These are phyloP conservation scores for Arthrobotrys conoides DNA, from an alignment of 2,329 filamentous ascomycete species.

Conservation along the genomic window DNA sequence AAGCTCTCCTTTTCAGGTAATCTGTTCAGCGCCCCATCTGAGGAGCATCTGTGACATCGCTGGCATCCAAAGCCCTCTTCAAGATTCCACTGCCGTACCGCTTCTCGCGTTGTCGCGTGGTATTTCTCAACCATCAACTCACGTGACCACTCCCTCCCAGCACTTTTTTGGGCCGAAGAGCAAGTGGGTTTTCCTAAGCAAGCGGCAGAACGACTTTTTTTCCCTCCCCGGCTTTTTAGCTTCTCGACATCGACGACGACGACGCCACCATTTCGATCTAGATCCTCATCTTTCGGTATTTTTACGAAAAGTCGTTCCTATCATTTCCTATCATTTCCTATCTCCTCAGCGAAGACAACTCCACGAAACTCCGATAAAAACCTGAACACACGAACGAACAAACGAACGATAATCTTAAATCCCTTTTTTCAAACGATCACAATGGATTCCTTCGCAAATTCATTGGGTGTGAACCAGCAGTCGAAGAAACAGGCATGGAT, in stretches of 20 bases:
- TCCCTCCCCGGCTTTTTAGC: not conserved
- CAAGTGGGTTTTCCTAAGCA: not conserved
- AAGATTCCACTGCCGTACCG: too few species aligned
- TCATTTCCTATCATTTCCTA: too few species aligned
- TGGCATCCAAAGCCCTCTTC: too few species aligned
- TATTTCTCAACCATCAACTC: conserved; percentile 4
- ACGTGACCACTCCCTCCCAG: not conserved
- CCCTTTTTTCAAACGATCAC: not conserved
- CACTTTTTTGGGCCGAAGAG: not conserved
- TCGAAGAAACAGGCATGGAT: conserved; percentile 56
- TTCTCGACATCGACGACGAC: too few species aligned
- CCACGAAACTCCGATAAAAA: not conserved
- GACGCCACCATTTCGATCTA: not conserved
- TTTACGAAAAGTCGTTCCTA: not conserved
- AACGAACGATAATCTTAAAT: too few species aligned
- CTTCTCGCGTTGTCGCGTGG: conserved; percentile 2
- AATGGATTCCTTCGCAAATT: conserved; percentile 45
- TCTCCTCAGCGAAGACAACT: too few species aligned
- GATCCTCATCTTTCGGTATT: not conserved
- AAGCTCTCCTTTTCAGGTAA: too few species aligned
- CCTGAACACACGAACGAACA: too few species aligned
- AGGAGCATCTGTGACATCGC: too few species aligned
- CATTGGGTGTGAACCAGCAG: conserved; percentile 32
- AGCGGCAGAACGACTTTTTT: not conserved
- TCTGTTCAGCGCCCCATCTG: too few species aligned